A percentile compares a stretch with the other conserved stretches of the same genome.
Evolutionary conservation across 805 yeast genomes (phyloP).

Genomic region (Sporopachydermia lactativora): DNA sequence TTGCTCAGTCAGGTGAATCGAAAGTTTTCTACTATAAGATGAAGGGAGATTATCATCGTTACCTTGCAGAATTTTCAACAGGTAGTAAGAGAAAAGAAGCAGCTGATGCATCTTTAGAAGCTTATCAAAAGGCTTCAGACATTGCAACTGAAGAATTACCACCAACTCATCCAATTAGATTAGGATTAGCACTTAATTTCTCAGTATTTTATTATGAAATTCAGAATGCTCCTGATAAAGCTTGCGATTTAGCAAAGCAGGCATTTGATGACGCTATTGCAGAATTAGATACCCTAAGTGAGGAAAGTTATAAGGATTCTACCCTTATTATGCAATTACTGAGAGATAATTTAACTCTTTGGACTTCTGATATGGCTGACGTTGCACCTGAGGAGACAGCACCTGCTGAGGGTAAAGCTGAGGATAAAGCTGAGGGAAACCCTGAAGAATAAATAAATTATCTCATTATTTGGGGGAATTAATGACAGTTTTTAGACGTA

Average conservation of each 20-base stretch:
- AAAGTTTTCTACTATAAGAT: slow-evolving; percentile 97
- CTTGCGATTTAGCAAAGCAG: slow-evolving; percentile 97
- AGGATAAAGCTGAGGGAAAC: slow-evolving; percentile 15
- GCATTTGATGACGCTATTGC: slow-evolving; percentile 99
- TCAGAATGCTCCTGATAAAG: slow-evolving; percentile 95
- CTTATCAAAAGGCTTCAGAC: slow-evolving; percentile 91
- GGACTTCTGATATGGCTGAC: slow-evolving; percentile 92
- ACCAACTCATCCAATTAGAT: slow-evolving; percentile 97
- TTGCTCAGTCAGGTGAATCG: slow-evolving; percentile 94
- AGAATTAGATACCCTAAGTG: slow-evolving; percentile 92
- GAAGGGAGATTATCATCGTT: slow-evolving; percentile 99
- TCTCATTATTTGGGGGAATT: too few species aligned
- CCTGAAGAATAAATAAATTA: slow-evolving; percentile 13
- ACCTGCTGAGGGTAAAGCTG: slow-evolving; percentile 18
- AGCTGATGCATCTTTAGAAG: slow-evolving; percentile 83
- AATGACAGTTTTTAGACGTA: too few species aligned
- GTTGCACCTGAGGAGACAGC: slow-evolving; percentile 47
- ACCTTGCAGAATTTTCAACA: slow-evolving; percentile 91
- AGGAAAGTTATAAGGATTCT: slow-evolving; percentile 97
- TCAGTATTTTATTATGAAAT: slow-evolving; percentile 97
- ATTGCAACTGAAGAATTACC: slow-evolving; percentile 95
- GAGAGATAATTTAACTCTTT: slow-evolving; percentile 94
- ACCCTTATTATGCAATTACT: slow-evolving; percentile 97
- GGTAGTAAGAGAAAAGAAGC: slow-evolving; percentile 87
- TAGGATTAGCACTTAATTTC: slow-evolving; percentile 95